Conservation (phyloP, 345 rosid species). For the Cardamine occulta region DNA sequence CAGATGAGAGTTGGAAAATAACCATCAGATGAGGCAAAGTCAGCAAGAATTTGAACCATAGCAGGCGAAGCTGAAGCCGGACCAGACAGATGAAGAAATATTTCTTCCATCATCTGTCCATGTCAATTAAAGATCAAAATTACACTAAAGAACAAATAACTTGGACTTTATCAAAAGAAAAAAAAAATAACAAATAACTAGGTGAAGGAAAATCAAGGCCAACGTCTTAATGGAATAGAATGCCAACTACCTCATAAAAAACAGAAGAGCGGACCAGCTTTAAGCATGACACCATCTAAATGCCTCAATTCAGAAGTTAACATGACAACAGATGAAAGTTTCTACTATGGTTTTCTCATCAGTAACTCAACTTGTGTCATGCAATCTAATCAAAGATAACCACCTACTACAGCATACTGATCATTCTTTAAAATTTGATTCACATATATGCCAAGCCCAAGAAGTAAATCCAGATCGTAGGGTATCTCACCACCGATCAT, state of each 20-base stretch:
- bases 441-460: constrained; percentile 12
- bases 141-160: constrained; percentile 24
- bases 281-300: constrained; percentile 10
- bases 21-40: constrained; percentile 97
- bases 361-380: constrained; percentile 15
- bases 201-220: constrained; percentile 15
- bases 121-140: constrained; percentile 25
- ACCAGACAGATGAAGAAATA: constrained; percentile 77
- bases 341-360: constrained; percentile 22
- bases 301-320: constrained; percentile 15
- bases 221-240: constrained; percentile 5
- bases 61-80: constrained; percentile 80
- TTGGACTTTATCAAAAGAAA: neutral
- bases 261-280: constrained; percentile 18
- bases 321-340: constrained; percentile 24
- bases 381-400: constrained; percentile 20
- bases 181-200: neutral
- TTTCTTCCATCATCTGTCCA: constrained; percentile 96
- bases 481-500: constrained; percentile 21
- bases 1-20: constrained; percentile 44
- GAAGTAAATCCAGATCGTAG: constrained; percentile 7
- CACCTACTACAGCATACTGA: constrained; percentile 32
- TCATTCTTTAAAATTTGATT: constrained; percentile 25
- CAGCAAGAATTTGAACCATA: constrained; percentile 97
- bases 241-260: constrained; percentile 18